Conservation (phyloP, 768 basidiomycete species). For the Panus rudis region DNA sequence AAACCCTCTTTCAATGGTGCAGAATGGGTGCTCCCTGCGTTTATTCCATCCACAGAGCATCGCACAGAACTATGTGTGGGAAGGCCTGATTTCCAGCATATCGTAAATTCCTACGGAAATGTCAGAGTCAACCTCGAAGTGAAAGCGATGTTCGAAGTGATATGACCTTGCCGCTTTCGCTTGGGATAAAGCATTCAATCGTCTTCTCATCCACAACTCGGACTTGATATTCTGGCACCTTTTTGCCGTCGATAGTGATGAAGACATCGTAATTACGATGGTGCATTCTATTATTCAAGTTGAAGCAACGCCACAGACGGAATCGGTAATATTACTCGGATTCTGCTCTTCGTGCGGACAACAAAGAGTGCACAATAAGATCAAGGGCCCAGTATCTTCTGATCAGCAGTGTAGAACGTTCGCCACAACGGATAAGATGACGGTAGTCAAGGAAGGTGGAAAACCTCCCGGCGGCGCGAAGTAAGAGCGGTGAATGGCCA, state of each 20-base stretch:
- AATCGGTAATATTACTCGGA: too few species aligned
- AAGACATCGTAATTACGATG: neutral
- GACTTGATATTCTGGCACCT: neutral
- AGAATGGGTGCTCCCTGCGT: neutral
- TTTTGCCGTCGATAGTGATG: neutral
- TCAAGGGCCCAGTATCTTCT: too few species aligned
- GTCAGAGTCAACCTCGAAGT: too few species aligned
- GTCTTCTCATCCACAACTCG: neutral
- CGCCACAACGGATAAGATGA: too few species aligned
- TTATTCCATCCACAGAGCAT: neutral
- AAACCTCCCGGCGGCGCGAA: too few species aligned
- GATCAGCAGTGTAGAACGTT: too few species aligned
- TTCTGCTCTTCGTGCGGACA: too few species aligned
- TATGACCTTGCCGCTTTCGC: neutral
- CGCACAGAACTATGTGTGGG: neutral
- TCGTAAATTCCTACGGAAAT: neutral
- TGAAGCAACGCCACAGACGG: too few species aligned
- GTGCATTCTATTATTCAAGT: too few species aligned
- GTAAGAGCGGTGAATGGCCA: too few species aligned
- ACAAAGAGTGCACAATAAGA: too few species aligned
- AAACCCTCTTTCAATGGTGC: neutral
- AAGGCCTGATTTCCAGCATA: neutral
- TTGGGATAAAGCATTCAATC: neutral
- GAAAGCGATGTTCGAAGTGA: neutral
- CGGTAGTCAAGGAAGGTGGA: too few species aligned